Percentiles rank a stretch among this genome's conserved stretches.
These are phyloP conservation scores for Xylaria digitata DNA, from an alignment of 2,329 filamentous ascomycete species.

Conservation along the genomic window DNA sequence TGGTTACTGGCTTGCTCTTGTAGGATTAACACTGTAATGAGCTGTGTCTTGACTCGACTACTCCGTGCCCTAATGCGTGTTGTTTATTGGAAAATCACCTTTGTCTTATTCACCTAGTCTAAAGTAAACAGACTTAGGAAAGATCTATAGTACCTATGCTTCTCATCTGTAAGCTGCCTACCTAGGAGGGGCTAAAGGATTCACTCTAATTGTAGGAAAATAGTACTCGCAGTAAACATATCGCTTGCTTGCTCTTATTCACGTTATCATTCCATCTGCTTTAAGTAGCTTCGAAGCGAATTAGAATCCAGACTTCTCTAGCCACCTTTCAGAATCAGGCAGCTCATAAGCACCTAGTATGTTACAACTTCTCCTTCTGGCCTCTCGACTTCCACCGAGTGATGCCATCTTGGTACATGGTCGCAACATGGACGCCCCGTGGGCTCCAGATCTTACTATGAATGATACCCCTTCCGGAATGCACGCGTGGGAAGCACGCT, in stretches of 20 bases:
- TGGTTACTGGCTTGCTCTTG: background rate
- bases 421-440: conserved; percentile 63
- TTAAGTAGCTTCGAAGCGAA: no score
- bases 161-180: background rate
- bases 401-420: conserved; percentile 66
- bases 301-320: no score
- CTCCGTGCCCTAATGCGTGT: background rate
- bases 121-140: background rate
- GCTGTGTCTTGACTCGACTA: background rate
- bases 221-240: no score
- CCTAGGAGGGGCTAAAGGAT: no score
- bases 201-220: no score
- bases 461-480: conserved; percentile 60
- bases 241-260: no score
- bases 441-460: conserved; percentile 67
- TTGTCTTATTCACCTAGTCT: background rate
- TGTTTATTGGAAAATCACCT: background rate
- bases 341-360: background rate
- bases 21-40: background rate
- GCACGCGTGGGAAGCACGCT: conserved; percentile 60
- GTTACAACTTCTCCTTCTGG: conserved; percentile 17
- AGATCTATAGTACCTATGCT: background rate
- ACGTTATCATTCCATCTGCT: no score
- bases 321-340: background rate
- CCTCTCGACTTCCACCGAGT: conserved; percentile 38